A percentile compares a stretch with the other conserved stretches of the same genome.
Evolutionary conservation across 2,329 filamentous ascomycete species (phyloP).

Genomic region (Cadophora malorum): DNA sequence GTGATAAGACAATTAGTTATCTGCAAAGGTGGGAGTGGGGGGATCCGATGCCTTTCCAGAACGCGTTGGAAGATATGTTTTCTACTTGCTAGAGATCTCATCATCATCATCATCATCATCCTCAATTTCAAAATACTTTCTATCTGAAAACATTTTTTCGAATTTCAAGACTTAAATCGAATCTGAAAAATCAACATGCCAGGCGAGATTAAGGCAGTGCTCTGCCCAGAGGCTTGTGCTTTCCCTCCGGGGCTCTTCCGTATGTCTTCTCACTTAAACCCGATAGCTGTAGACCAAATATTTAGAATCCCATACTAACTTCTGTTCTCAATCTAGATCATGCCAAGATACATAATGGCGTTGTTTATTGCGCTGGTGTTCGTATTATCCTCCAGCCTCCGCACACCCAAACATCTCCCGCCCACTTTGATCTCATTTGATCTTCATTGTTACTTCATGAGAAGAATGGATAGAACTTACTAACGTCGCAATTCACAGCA

Average conservation of each 20-base stretch:
- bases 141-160: too few species aligned
- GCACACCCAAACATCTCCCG: too few species aligned
- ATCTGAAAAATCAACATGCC: conserved; percentile 14
- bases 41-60: background rate
- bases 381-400: background rate
- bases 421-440: too few species aligned
- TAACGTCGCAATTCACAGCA: background rate
- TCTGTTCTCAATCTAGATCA: conserved; percentile 10
- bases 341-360: conserved; percentile 24
- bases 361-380: conserved; percentile 25
- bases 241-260: conserved; percentile 25
- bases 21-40: conserved; percentile 22
- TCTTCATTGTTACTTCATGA: too few species aligned
- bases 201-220: conserved; percentile 22
- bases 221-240: conserved; percentile 23
- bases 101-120: background rate
- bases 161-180: background rate
- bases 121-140: background rate
- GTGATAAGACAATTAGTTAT: background rate
- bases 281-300: too few species aligned
- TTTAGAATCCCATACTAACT: background rate
- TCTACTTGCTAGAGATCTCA: background rate
- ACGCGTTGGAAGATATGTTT: background rate
- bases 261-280: background rate
- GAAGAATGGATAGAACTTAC: background rate